Percentiles rank a stretch among this genome's conserved stretches.
These are phyloP conservation scores for Calonectria hawksworthii DNA, from an alignment of 2,329 filamentous ascomycete species.

Conservation along the genomic window DNA sequence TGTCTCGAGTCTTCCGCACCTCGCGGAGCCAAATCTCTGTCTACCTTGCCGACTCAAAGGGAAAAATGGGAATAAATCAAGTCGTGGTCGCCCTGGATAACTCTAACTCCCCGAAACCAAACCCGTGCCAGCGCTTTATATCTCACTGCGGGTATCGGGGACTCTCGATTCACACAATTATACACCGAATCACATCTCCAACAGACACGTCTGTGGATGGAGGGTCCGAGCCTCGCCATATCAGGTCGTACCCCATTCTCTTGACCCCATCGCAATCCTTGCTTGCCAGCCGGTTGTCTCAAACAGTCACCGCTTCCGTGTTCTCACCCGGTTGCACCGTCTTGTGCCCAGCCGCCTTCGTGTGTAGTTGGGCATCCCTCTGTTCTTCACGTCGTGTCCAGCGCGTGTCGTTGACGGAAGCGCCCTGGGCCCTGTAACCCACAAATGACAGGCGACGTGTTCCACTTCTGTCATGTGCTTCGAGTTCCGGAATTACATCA, in stretches of 20 bases:
- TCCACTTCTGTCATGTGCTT: conserved; percentile 40
- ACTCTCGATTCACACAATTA: conserved; percentile 36
- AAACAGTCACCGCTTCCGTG: conserved; percentile 32
- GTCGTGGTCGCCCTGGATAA: conserved; percentile 34
- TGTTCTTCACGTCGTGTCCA: conserved; percentile 29
- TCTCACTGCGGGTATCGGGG: conserved; percentile 41
- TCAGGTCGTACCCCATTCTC: conserved; percentile 18
- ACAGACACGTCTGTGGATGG: conserved; percentile 45
- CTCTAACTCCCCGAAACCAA: conserved; percentile 33
- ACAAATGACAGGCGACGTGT: conserved; percentile 46
- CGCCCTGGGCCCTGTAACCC: conserved; percentile 23
- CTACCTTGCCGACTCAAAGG: conserved; percentile 33
- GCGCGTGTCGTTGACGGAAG: conserved; percentile 20
- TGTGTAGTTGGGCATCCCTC: conserved; percentile 42
- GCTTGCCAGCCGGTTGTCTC: conserved; percentile 32
- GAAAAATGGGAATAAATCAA: conserved; percentile 27
- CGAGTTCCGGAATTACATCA: conserved; percentile 39
- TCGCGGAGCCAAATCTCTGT: conserved; percentile 27
- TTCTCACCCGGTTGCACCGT: conserved; percentile 36
- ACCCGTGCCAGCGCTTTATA: conserved; percentile 42
- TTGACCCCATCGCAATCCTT: conserved; percentile 30
- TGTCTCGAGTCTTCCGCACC: conserved; percentile 30
- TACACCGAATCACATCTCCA: conserved; percentile 38
- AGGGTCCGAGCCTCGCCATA: conserved; percentile 34
- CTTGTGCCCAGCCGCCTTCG: conserved; percentile 37